phyloP scores from a whole-genome alignment of 2,329 filamentous ascomycete species.

The Sclerotinia borealis region DNA sequence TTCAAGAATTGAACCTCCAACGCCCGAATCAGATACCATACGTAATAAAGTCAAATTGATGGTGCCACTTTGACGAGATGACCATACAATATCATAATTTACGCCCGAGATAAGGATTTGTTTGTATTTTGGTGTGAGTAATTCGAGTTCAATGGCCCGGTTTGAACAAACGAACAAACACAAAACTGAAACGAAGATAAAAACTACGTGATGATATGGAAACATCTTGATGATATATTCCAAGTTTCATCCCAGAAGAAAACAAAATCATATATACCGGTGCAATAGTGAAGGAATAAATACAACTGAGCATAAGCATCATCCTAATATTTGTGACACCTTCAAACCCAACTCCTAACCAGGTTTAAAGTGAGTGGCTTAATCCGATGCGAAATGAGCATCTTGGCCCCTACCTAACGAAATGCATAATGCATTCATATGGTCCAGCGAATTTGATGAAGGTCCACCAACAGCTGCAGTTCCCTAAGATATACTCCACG shows the following conservation, averaged over 20 bases:
- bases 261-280: neutral
- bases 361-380: neutral
- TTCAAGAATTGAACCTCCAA: neutral
- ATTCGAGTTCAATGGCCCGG: neutral
- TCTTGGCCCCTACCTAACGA: neutral
- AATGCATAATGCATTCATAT: neutral
- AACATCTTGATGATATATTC: neutral
- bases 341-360: neutral
- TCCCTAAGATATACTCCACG: neutral
- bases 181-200: neutral
- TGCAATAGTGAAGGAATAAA: neutral
- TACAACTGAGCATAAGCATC: neutral
- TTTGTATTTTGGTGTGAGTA: neutral
- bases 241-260: neutral
- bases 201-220: neutral
- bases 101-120: constrained; percentile 2
- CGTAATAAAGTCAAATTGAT: neutral
- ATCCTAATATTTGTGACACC: neutral
- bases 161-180: neutral
- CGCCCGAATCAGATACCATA: neutral
- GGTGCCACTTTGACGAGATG: neutral
- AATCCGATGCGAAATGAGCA: neutral
- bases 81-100: neutral
- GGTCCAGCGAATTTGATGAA: neutral
- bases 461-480: neutral